Percentiles rank a stretch among this genome's conserved stretches.
Evolutionary conservation across 495 filamentous ascomycete species (phyloP).

Genomic region (Penicillium pulvis): DNA sequence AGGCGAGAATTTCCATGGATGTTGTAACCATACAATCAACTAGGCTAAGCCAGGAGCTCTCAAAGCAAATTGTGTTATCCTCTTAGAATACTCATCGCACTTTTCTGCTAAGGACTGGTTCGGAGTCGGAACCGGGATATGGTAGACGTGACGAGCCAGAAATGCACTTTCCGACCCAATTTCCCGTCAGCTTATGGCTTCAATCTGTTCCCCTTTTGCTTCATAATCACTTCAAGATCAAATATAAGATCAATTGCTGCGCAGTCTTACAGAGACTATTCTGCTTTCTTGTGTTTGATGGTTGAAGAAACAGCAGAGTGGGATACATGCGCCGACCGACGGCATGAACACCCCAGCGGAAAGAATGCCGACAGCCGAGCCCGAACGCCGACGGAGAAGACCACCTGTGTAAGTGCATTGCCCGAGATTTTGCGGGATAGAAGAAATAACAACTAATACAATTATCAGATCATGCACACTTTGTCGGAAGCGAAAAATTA

Average conservation of each 20-base stretch:
- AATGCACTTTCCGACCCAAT: slow-evolving; percentile 22
- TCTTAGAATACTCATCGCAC: too few relatives aligned
- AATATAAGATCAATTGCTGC: neutral
- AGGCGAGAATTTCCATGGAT: too few relatives aligned
- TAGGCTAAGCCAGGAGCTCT: too few relatives aligned
- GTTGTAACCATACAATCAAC: too few relatives aligned
- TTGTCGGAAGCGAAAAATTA: slow-evolving; percentile 53
- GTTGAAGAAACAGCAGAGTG: neutral
- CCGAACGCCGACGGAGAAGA: slow-evolving; percentile 48
- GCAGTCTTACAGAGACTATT: too few relatives aligned
- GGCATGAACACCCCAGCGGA: neutral
- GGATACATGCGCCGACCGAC: neutral
- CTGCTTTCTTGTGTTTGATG: too few relatives aligned
- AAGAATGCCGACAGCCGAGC: slow-evolving; percentile 29
- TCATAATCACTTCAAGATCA: neutral
- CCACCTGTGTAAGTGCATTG: slow-evolving; percentile 43
- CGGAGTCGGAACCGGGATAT: slow-evolving; percentile 23
- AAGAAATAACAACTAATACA: slow-evolving; percentile 7
- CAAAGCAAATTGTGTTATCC: too few relatives aligned
- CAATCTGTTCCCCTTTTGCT: neutral
- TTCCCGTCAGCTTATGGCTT: neutral
- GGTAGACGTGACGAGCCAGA: slow-evolving; percentile 28
- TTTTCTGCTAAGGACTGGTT: too few relatives aligned
- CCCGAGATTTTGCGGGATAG: neutral
- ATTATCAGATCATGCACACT: slow-evolving; percentile 41